Conservation (phyloP, 2,329 filamentous ascomycete genomes). For the Colletotrichum echinochloae region DNA sequence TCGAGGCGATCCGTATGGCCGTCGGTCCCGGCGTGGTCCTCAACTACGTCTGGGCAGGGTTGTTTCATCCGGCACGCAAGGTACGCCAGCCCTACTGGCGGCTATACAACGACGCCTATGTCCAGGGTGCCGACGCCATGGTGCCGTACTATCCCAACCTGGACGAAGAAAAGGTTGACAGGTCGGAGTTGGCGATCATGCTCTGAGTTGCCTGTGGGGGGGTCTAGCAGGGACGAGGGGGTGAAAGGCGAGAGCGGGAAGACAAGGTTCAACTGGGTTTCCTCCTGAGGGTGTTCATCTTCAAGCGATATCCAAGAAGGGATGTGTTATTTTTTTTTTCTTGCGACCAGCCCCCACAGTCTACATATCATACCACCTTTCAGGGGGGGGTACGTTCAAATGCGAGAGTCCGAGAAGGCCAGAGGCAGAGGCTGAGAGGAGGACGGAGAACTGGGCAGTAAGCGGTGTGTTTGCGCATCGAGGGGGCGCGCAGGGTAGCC, state of each 20-base stretch:
- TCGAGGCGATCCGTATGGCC: slow-evolving; percentile 94
- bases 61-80: slow-evolving; percentile 97
- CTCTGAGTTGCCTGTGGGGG: slow-evolving; percentile 62
- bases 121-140: slow-evolving; percentile 92
- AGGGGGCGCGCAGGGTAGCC: slow-evolving; percentile 17
- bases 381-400: not conserved
- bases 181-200: slow-evolving; percentile 86
- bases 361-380: not conserved
- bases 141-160: slow-evolving; percentile 95
- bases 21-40: slow-evolving; percentile 92
- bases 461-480: slow-evolving; percentile 13
- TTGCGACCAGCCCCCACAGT: not conserved
- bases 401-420: not conserved
- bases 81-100: slow-evolving; percentile 96
- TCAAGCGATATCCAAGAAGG: slow-evolving; percentile 14
- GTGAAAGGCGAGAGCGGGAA: not conserved
- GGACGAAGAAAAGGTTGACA: slow-evolving; percentile 81
- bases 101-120: slow-evolving; percentile 96
- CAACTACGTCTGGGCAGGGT: slow-evolving; percentile 97
- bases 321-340: slow-evolving; percentile 18
- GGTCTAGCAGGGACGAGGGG: not conserved
- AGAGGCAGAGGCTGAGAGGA: not conserved
- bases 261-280: slow-evolving; percentile 16
- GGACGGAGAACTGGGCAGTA: not conserved
- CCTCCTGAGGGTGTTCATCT: slow-evolving; percentile 1